Conservation (phyloP, 106 monocot species). For the Apostasia ramifera region DNA sequence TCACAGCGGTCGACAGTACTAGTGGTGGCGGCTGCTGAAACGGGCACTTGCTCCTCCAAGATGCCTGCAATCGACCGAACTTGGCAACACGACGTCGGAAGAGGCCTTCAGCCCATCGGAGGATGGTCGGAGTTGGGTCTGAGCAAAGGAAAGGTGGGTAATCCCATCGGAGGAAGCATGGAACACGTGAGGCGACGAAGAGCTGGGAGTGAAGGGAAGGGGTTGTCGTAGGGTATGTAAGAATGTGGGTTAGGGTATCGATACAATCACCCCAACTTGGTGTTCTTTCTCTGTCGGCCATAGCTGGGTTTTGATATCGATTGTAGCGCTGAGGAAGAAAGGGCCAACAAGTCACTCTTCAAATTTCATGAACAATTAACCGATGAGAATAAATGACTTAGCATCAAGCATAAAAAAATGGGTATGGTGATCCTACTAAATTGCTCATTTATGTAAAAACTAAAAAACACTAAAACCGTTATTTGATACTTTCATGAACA, state of each 20-base stretch:
- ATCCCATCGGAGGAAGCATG: constrained; percentile 36
- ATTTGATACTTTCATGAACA: too few species aligned
- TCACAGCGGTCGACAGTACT: constrained; percentile 36
- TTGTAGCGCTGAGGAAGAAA: too few species aligned
- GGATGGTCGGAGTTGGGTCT: constrained; percentile 1
- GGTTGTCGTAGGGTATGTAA: constrained; percentile 31
- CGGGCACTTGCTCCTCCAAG: constrained; percentile 73
- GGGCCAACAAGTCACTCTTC: too few species aligned
- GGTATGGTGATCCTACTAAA: too few species aligned
- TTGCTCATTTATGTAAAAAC: too few species aligned
- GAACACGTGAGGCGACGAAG: constrained; percentile 49
- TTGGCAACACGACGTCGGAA: constrained; percentile 28
- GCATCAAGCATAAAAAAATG: too few species aligned
- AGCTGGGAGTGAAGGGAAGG: constrained; percentile 78
- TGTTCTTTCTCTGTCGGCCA: background rate
- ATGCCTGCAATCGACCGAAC: constrained; percentile 22
- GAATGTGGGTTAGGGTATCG: constrained; percentile 50
- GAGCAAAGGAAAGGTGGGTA: constrained; percentile 47
- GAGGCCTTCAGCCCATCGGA: constrained; percentile 41
- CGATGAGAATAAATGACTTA: too few species aligned
- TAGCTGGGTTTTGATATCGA: background rate
- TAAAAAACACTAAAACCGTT: too few species aligned
- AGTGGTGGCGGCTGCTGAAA: constrained; percentile 64
- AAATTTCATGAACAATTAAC: too few species aligned
- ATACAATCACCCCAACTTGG: constrained; percentile 15